These are phyloP conservation scores for Pulveroboletus sp. DNA, from an alignment of 768 basidiomycete species.

Conservation along the genomic window DNA sequence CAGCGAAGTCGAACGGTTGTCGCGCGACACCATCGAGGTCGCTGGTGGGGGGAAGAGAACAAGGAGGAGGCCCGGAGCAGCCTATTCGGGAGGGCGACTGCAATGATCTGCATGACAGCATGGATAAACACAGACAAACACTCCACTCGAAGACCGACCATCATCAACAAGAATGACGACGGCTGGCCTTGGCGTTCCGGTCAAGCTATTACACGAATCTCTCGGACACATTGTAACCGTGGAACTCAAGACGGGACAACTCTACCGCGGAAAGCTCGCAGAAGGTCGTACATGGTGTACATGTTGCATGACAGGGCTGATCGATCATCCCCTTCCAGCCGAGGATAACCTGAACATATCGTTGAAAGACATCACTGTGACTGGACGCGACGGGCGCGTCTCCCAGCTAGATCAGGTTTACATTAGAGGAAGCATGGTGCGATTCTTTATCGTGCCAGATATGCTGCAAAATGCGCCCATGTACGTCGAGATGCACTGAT, in stretches of 20 bases:
- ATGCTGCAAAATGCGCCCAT: slow-evolving; percentile 99
- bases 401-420: slow-evolving; percentile 99
- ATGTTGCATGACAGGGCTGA: slow-evolving; percentile 15
- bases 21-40: slow-evolving; percentile 15
- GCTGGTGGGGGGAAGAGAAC: background rate
- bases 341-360: slow-evolving; percentile 99
- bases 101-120: no score
- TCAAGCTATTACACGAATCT: slow-evolving; percentile 95
- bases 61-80: background rate
- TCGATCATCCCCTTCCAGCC: slow-evolving; percentile 49
- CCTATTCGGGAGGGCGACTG: background rate
- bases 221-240: slow-evolving; percentile 95
- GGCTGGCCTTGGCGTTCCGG: slow-evolving; percentile 82
- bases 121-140: slow-evolving; percentile 21
- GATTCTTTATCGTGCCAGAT: slow-evolving; percentile 99
- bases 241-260: slow-evolving; percentile 97
- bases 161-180: slow-evolving; percentile 37
- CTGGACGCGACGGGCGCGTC: slow-evolving; percentile 95
- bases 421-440: slow-evolving; percentile 95
- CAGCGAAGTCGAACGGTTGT: slow-evolving; percentile 17
- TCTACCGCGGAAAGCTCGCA: slow-evolving; percentile 95
- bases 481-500: slow-evolving; percentile 46
- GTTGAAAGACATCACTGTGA: slow-evolving; percentile 94
- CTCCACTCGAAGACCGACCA: slow-evolving; percentile 5
- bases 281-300: slow-evolving; percentile 57